Base-by-base conservation (phyloP, 768 basidiomycete genomes). In the Crepidotus variabilis region DNA sequence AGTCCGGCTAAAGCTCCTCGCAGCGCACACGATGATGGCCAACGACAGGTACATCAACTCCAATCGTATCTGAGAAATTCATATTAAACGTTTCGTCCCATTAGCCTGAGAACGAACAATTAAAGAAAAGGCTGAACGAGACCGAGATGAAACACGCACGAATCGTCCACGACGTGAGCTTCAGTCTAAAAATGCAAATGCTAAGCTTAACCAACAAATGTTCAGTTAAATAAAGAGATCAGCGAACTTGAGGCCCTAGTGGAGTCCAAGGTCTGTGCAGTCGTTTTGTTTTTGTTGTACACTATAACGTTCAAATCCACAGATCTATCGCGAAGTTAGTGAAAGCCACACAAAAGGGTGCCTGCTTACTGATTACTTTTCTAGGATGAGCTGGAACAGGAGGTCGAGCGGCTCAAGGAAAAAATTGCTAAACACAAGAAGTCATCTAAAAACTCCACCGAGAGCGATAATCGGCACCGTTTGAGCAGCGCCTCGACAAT, bases 181-280 rank as follows among this genome's bases (percentile, higher is more conserved):
- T 16, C 36, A 28, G 55, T 16, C 36, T n/a, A 28, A 20, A n/a
- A 6, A 48, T 20, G 22, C n/a, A 46, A 43, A 47, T 22, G 46
- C 32, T 28, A 14, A 21, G 2, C 33, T 11, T 47, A 60, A 47
- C n/a, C 53, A 48, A 56, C 46, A 59, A 16, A 34, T 50, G 21
- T 59, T 43, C 61, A 95, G 92, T 80, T 94, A 57, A 88, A 92
- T 71, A 90, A 93, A 64, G 94, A 98, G 73, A 89, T 98, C 51
- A 84, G 87, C 53, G 94, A 98, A 67, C 79, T 98, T 18, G 96
- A 98, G 70, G 81, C 87, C 36, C 77, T 99, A 43, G 86, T 98
- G n/a, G 96, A 99, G 68, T 82, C 91, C 53, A 98, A 97, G 84
- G 92, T 92, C 58, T 55, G 71, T 51, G n/a, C 6, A 14, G 23